These are phyloP conservation scores for Lichtheimia ramosa DNA, from an alignment of 371 early-diverging fungal species.

Conservation along the genomic window DNA sequence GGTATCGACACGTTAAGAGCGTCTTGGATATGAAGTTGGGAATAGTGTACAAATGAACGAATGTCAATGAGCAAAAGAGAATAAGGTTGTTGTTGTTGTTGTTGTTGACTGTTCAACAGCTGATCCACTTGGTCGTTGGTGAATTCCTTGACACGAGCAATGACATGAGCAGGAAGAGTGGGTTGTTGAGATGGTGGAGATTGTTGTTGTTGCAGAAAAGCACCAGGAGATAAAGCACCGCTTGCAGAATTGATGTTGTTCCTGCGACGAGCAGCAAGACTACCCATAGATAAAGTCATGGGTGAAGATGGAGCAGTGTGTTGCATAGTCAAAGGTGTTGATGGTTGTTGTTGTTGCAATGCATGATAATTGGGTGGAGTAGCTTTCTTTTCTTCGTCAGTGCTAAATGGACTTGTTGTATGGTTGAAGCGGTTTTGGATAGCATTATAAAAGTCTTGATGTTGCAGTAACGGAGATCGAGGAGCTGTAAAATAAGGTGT, in stretches of 20 bases:
- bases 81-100: background rate
- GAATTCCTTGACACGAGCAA: conserved; percentile 2
- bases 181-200: background rate
- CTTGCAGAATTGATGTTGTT: background rate
- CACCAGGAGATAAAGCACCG: no score
- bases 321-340: background rate
- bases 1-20: conserved; percentile 62
- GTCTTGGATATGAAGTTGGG: conserved; percentile 40
- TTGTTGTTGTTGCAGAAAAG: background rate
- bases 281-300: conserved; percentile 2
- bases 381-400: conserved; percentile 14
- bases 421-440: conserved; percentile 34
- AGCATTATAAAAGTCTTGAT: conserved; percentile 53
- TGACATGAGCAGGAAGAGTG: background rate
- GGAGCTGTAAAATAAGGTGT: conserved; percentile 52
- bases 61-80: conserved; percentile 55
- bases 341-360: conserved; percentile 1
- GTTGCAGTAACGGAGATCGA: conserved; percentile 29
- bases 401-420: conserved; percentile 19
- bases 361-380: background rate
- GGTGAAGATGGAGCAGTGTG: background rate
- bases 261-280: conserved; percentile 3
- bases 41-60: conserved; percentile 53
- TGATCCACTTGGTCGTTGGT: conserved; percentile 3
- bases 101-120: conserved; percentile 3